These are phyloP conservation scores for Recurvomyces mirabilis DNA, from an alignment of 495 filamentous ascomycete species.

Conservation along the genomic window DNA sequence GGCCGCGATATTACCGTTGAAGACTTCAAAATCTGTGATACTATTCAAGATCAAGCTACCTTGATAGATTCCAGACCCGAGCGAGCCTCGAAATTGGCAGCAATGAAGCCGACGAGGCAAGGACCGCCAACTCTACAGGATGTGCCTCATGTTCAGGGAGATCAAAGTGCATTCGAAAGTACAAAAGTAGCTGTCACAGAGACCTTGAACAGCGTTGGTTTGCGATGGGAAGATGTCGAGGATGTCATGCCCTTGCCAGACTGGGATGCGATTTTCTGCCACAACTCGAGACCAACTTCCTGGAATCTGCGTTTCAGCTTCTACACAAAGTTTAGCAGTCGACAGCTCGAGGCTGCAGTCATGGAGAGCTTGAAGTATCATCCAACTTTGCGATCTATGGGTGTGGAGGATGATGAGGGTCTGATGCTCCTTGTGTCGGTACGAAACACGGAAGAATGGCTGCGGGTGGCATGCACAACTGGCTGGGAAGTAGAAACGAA, in stretches of 20 bases:
- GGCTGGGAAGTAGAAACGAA: slow-evolving; percentile 9
- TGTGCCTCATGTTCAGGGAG: slow-evolving; percentile 1
- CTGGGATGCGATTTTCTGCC: slow-evolving; percentile 12
- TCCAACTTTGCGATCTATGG: slow-evolving; percentile 6
- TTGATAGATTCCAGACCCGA: slow-evolving; percentile 6
- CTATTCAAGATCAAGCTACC: slow-evolving; percentile 9
- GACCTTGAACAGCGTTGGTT: background rate
- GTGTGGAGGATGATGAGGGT: slow-evolving; percentile 2
- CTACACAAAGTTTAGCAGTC: background rate
- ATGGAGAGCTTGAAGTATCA: slow-evolving; percentile 9
- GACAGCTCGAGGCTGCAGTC: slow-evolving; percentile 3
- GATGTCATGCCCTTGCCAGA: slow-evolving; percentile 12
- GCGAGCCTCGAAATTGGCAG: background rate
- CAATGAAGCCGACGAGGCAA: background rate
- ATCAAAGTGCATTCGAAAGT: background rate
- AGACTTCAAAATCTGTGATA: slow-evolving; percentile 11
- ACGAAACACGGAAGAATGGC: slow-evolving; percentile 1
- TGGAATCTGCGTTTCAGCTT: slow-evolving; percentile 14
- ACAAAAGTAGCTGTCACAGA: background rate
- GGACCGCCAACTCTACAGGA: slow-evolving; percentile 2
- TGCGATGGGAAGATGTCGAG: slow-evolving; percentile 12
- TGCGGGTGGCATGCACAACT: slow-evolving; percentile 1
- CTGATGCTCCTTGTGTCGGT: background rate
- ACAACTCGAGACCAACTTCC: slow-evolving; percentile 5
- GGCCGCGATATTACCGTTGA: slow-evolving; percentile 13